phyloP scores from a whole-genome alignment of 116 monocot genomes.

The Phalaenopsis hybrid region DNA sequence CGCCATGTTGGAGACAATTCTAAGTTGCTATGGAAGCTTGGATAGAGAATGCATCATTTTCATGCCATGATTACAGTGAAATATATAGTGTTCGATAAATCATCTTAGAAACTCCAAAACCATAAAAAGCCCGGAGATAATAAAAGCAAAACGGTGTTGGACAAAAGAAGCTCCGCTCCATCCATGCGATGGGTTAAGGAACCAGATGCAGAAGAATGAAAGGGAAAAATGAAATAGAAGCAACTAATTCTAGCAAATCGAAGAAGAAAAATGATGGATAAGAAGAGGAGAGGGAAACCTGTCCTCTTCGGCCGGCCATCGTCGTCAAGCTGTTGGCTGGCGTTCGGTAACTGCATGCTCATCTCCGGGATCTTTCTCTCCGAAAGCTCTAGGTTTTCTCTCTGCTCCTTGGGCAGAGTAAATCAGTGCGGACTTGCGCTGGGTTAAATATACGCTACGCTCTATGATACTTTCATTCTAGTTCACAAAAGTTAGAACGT shows the following conservation, averaged over 20 bases:
- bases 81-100: background rate
- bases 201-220: background rate
- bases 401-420: too few relatives aligned
- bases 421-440: too few relatives aligned
- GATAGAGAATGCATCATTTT: background rate
- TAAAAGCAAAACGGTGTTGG: too few relatives aligned
- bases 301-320: constrained; percentile 1
- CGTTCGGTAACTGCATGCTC: background rate
- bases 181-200: background rate
- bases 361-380: background rate
- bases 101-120: background rate
- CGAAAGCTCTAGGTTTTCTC: background rate
- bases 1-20: too few relatives aligned
- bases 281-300: background rate
- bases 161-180: background rate
- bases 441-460: too few relatives aligned
- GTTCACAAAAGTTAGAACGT: too few relatives aligned
- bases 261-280: background rate
- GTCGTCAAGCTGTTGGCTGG: background rate
- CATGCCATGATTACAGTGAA: background rate
- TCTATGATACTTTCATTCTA: too few relatives aligned
- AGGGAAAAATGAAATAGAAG: background rate
- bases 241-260: background rate
- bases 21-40: background rate
- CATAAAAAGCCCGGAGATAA: background rate